Base-by-base conservation (phyloP, 1,139 yeast species). In the Suhomyces bolitotheri region DNA sequence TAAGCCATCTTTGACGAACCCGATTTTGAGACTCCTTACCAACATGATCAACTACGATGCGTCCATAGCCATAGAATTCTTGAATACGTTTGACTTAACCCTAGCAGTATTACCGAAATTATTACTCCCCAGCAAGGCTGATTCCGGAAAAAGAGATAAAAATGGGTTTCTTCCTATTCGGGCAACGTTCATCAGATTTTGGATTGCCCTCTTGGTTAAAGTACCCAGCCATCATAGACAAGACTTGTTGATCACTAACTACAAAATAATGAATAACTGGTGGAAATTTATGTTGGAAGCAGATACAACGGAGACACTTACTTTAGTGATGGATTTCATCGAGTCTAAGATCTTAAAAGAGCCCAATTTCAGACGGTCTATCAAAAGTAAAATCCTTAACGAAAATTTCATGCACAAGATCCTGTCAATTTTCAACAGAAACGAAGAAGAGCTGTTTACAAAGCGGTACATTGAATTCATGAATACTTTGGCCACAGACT, bases 381-480 rank as follows among this genome's bases (percentile, higher is more conserved):
- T 89, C 1, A 90, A 89, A 54, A 76, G 88, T 47, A 78, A 79
- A 45, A 73, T 89, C 13, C 75, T 90, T 50, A 88, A 86, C 50
- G 97, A 90, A 51, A 78, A 85, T 68, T 77, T 83, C 20, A 56
- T 89, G 46, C 71, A 73, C 23, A 79, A 79, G 39, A 50, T 86
- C 23, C 76, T 78, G 24, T 70, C 73, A 4, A 54, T 85, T 2
- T 80, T 79, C 40, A 54, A 66, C 17, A 61, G 72, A 21, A 66
- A 64, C 28, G 38, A 41, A 22, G 36, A 39, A 16, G 25, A 44
- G 16, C 39, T 43, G 41, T 40, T 54, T 43, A 41, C 38, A 12
- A 51, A 47, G 2, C 50, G 54, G 5, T 67, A 80, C 19, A 65
- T 71, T 33, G 60, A 64, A 2, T 79, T 89, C 42, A 62, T 89